A percentile compares a stretch with the other conserved stretches of the same genome.
phyloP scores from a whole-genome alignment of 2,329 filamentous ascomycete genomes.

The Ramularia endophylla region DNA sequence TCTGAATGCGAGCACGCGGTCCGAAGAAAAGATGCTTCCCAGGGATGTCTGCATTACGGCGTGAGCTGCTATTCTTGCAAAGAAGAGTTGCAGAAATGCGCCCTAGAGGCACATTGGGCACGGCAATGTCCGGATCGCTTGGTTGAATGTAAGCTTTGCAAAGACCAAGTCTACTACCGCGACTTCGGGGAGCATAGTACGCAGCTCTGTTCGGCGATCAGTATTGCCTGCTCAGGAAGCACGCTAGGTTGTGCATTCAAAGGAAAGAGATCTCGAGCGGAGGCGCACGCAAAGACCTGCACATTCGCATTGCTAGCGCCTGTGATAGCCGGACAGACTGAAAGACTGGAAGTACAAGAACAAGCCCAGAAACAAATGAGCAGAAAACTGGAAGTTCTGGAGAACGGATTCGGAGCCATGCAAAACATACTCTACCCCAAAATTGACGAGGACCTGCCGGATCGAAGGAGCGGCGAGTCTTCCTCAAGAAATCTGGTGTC shows the following conservation, averaged over 20 bases:
- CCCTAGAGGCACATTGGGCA: slow-evolving; percentile 41
- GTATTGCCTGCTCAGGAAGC: slow-evolving; percentile 39
- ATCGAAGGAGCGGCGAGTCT: slow-evolving; percentile 19
- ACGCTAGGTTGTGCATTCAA: slow-evolving; percentile 39
- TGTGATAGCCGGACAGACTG: slow-evolving; percentile 37
- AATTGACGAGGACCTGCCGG: slow-evolving; percentile 9
- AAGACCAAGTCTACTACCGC: slow-evolving; percentile 35
- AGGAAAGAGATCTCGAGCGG: slow-evolving; percentile 35
- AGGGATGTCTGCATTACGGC: slow-evolving; percentile 50
- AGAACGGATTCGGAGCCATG: slow-evolving; percentile 39
- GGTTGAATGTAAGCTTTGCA: slow-evolving; percentile 39
- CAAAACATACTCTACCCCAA: slow-evolving; percentile 34
- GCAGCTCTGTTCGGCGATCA: slow-evolving; percentile 37
- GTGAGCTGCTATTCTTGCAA: slow-evolving; percentile 50
- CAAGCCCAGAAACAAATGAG: slow-evolving; percentile 37
- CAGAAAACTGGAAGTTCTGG: slow-evolving; percentile 41
- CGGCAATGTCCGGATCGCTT: slow-evolving; percentile 46
- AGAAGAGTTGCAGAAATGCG: slow-evolving; percentile 48
- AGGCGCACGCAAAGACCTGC: slow-evolving; percentile 37
- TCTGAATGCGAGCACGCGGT: slow-evolving; percentile 46
- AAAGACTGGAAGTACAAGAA: slow-evolving; percentile 40
- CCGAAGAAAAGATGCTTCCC: slow-evolving; percentile 49
- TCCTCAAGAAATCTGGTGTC: slow-evolving; percentile 9
- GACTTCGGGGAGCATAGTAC: slow-evolving; percentile 38
- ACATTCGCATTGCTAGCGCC: slow-evolving; percentile 44